Evolutionary conservation across 257 asterid species (phyloP).

Genomic region (Scutellaria galericulata): DNA sequence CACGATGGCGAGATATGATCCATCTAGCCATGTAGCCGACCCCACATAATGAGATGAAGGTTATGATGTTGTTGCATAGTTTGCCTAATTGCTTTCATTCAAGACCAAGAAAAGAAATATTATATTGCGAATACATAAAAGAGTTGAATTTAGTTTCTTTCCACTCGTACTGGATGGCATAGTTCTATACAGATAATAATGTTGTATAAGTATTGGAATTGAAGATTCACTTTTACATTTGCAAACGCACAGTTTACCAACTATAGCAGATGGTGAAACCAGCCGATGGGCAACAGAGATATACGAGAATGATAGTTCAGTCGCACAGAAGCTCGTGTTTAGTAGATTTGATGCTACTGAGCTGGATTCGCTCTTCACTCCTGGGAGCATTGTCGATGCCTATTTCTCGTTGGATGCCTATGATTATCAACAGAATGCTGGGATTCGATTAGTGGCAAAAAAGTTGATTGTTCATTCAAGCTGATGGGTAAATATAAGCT

Average conservation of each 20-base stretch:
- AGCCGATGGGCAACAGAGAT: conserved; percentile 71
- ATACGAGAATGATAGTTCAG: conserved; percentile 59
- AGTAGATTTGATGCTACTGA: conserved; percentile 58
- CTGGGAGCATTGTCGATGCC: conserved; percentile 72
- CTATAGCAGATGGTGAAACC: conserved; percentile 57
- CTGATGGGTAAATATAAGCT: conserved; percentile 29
- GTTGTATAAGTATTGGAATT: background rate
- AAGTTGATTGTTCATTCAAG: conserved; percentile 61
- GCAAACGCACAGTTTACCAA: conserved; percentile 66
- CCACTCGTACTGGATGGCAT: background rate
- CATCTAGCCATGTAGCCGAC: too few species aligned
- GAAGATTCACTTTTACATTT: conserved; percentile 24
- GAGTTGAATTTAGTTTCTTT: conserved; percentile 15
- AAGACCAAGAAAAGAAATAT: conserved; percentile 20
- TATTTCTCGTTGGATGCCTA: conserved; percentile 74
- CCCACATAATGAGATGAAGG: too few species aligned
- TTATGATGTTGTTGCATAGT: background rate
- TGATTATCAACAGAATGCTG: conserved; percentile 82
- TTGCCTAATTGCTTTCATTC: conserved; percentile 10
- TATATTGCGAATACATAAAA: background rate
- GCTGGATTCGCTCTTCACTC: conserved; percentile 57
- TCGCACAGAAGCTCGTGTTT: conserved; percentile 59
- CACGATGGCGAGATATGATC: background rate
- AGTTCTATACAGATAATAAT: background rate
- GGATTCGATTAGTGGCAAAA: conserved; percentile 77